These are phyloP conservation scores for Annulohypoxylon bovei DNA, from an alignment of 495 filamentous ascomycete genomes.

Conservation along the genomic window DNA sequence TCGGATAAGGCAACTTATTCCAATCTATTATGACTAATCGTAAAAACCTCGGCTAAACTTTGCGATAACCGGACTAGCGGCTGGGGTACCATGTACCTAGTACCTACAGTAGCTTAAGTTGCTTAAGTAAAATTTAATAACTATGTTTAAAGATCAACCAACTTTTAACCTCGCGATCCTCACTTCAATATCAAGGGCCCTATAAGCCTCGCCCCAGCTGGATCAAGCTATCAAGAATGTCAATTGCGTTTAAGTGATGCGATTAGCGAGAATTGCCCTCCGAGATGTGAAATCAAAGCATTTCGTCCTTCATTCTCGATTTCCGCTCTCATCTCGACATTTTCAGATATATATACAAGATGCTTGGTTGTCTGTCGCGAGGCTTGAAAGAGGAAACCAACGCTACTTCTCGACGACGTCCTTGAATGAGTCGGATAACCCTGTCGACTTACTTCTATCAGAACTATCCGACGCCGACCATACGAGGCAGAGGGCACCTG, in stretches of 20 bases:
- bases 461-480: background rate
- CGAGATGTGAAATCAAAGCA: conserved; percentile 45
- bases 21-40: conserved; percentile 42
- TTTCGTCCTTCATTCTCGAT: conserved; percentile 30
- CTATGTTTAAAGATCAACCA: background rate
- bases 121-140: background rate
- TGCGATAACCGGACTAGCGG: background rate
- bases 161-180: background rate
- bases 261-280: conserved; percentile 39
- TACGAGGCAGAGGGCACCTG: background rate
- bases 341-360: conserved; percentile 3
- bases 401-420: conserved; percentile 18
- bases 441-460: conserved; percentile 8
- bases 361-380: background rate
- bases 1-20: conserved; percentile 11
- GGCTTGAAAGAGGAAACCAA: background rate
- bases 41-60: conserved; percentile 35
- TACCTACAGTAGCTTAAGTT: background rate
- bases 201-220: background rate
- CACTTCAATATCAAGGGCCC: background rate
- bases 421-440: background rate
- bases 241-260: conserved; percentile 43
- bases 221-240: conserved; percentile 30
- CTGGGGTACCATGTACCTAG: background rate
- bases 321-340: background rate